phyloP scores from a whole-genome alignment of 495 filamentous ascomycete genomes.

The Pseudotulostoma volvatum region DNA sequence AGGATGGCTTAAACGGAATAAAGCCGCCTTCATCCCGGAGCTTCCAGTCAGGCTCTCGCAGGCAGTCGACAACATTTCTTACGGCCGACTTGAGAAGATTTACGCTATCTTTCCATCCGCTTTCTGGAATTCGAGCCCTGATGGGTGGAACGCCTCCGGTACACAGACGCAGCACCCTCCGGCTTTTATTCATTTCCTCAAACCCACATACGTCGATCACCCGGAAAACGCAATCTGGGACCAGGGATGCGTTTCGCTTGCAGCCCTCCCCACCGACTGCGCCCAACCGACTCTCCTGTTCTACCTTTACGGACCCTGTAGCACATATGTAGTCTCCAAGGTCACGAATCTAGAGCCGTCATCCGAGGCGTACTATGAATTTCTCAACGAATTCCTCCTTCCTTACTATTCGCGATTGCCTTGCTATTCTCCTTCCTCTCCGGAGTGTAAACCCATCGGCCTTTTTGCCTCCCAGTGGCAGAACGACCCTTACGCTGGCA shows the following conservation, averaged over 20 bases:
- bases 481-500: conserved; percentile 64
- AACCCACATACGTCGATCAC: conserved; percentile 49
- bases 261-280: conserved; percentile 39
- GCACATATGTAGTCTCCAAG: conserved; percentile 32
- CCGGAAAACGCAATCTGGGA: conserved; percentile 53
- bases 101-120: conserved; percentile 74
- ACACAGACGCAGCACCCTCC: conserved; percentile 5
- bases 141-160: conserved; percentile 1
- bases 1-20: conserved; percentile 74
- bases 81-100: conserved; percentile 82
- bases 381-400: conserved; percentile 29
- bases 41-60: conserved; percentile 48
- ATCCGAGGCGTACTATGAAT: conserved; percentile 15
- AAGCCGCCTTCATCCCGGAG: conserved; percentile 47
- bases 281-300: conserved; percentile 82
- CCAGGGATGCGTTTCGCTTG: conserved; percentile 66
- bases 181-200: conserved; percentile 26
- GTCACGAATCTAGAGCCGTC: conserved; percentile 14
- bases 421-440: conserved; percentile 35
- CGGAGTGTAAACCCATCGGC: conserved; percentile 44
- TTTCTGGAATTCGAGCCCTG: conserved; percentile 31
- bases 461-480: conserved; percentile 66
- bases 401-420: conserved; percentile 60
- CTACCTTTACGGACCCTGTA: conserved; percentile 62
- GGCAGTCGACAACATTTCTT: conserved; percentile 66